phyloP scores from a whole-genome alignment of 1,284 basidiomycete species.

The Xerocomus nothofagi region DNA sequence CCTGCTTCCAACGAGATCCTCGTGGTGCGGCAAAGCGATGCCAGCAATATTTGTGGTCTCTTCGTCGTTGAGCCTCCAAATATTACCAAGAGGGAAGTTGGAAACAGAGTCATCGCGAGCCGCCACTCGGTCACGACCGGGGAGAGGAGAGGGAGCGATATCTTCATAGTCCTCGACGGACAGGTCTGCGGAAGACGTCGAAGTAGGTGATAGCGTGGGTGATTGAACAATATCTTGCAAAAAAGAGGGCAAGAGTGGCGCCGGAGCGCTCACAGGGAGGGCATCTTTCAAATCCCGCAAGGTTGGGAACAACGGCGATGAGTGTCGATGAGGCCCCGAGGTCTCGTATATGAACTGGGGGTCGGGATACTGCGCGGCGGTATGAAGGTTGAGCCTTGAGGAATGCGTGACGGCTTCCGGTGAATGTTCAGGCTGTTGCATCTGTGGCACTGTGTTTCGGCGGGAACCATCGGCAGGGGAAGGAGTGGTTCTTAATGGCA shows the following conservation, averaged over 20 bases:
- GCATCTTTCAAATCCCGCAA: slow-evolving; percentile 24
- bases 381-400: slow-evolving; percentile 41
- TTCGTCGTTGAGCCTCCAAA: slow-evolving; percentile 66
- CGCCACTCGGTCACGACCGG: slow-evolving; percentile 25
- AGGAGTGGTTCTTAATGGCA: slow-evolving; percentile 21
- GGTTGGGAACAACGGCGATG: slow-evolving; percentile 26
- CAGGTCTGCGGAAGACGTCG: slow-evolving; percentile 62
- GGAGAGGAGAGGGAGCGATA: slow-evolving; percentile 19
- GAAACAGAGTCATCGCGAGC: slow-evolving; percentile 32
- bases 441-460: slow-evolving; percentile 48
- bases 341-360: slow-evolving; percentile 68
- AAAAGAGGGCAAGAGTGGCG: slow-evolving; percentile 66
- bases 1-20: slow-evolving; percentile 34
- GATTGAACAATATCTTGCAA: slow-evolving; percentile 70
- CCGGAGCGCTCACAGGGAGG: slow-evolving; percentile 32
- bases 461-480: slow-evolving; percentile 35
- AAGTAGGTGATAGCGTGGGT: slow-evolving; percentile 60
- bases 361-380: slow-evolving; percentile 38
- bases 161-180: slow-evolving; percentile 57
- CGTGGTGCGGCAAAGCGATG: slow-evolving; percentile 40
- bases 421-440: slow-evolving; percentile 38
- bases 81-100: slow-evolving; percentile 46
- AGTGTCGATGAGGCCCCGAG: slow-evolving; percentile 38
- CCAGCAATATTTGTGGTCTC: slow-evolving; percentile 55
- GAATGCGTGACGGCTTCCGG: slow-evolving; percentile 38